Conservation (phyloP, 179 eudicot genomes). For the Corrigiola litoralis region DNA sequence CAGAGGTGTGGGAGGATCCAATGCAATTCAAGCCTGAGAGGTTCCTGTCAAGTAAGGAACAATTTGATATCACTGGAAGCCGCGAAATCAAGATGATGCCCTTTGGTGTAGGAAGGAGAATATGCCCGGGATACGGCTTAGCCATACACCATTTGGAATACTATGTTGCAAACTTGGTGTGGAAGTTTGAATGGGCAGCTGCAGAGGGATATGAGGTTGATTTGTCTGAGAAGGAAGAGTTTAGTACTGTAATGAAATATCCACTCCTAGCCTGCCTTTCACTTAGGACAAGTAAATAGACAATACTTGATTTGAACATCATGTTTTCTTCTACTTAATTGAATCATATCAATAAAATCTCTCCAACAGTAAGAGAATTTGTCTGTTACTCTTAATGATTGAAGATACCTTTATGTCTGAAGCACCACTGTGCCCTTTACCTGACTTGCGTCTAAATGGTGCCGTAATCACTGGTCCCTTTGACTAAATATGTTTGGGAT, state of each 20-base stretch:
- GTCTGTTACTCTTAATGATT: too few species aligned
- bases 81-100: slow-evolving; percentile 67
- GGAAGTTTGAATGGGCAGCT: slow-evolving; percentile 41
- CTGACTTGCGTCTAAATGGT: too few species aligned
- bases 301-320: too few species aligned
- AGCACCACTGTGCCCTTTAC: too few species aligned
- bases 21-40: slow-evolving; percentile 21
- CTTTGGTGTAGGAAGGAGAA: slow-evolving; percentile 52
- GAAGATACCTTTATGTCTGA: too few species aligned
- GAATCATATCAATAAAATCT: too few species aligned
- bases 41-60: not conserved
- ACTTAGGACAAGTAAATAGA: slow-evolving; percentile 25
- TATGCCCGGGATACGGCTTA: slow-evolving; percentile 39
- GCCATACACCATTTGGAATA: slow-evolving; percentile 51
- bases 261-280: slow-evolving; percentile 31
- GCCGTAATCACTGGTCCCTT: too few species aligned
- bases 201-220: slow-evolving; percentile 31
- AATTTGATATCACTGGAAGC: slow-evolving; percentile 42
- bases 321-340: too few species aligned
- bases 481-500: too few species aligned
- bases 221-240: slow-evolving; percentile 47
- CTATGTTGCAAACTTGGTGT: slow-evolving; percentile 44
- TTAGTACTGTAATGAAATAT: slow-evolving; percentile 42
- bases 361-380: too few species aligned
- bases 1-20: slow-evolving; percentile 19